Evolutionary conservation across 1,139 yeast species (phyloP).

Genomic region (Geotrichum bryndzae): DNA sequence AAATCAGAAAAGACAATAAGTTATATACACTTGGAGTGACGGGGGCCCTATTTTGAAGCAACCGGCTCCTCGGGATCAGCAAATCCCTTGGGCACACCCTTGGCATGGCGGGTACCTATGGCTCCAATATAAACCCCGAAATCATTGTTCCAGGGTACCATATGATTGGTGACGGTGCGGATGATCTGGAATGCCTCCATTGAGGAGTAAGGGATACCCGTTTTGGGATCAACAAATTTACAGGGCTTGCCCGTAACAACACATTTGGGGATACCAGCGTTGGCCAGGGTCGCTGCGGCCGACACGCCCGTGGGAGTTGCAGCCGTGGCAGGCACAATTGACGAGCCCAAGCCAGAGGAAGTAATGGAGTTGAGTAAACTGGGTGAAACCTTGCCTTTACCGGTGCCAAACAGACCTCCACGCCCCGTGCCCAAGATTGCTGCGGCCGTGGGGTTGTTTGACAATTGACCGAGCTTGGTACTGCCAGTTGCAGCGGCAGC

Average conservation of each 20-base stretch:
- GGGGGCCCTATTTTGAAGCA: not conserved
- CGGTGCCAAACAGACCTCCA: constrained; percentile 7
- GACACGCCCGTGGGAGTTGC: constrained; percentile 18
- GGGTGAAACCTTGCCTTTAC: not conserved
- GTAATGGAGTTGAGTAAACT: not conserved
- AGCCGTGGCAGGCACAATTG: constrained; percentile 19
- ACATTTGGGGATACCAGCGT: constrained; percentile 41
- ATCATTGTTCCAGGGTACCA: constrained; percentile 64
- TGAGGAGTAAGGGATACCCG: constrained; percentile 73
- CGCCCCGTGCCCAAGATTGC: constrained; percentile 8
- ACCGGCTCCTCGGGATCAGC: constrained; percentile 7
- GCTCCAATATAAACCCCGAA: constrained; percentile 66
- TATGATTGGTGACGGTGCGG: constrained; percentile 60
- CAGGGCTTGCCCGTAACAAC: constrained; percentile 75
- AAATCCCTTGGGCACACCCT: constrained; percentile 87
- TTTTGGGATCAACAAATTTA: constrained; percentile 77
- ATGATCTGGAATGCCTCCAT: constrained; percentile 72
- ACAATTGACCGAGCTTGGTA: not conserved
- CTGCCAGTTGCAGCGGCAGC: not conserved
- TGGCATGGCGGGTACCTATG: constrained; percentile 58
- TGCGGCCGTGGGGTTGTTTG: constrained; percentile 6
- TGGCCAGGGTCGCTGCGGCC: constrained; percentile 18
- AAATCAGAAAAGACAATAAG: not conserved
- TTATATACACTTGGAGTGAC: not conserved
- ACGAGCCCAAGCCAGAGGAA: not conserved